Base-by-base conservation (phyloP, 257 asterid species). In the Primulina huaijiensis region DNA sequence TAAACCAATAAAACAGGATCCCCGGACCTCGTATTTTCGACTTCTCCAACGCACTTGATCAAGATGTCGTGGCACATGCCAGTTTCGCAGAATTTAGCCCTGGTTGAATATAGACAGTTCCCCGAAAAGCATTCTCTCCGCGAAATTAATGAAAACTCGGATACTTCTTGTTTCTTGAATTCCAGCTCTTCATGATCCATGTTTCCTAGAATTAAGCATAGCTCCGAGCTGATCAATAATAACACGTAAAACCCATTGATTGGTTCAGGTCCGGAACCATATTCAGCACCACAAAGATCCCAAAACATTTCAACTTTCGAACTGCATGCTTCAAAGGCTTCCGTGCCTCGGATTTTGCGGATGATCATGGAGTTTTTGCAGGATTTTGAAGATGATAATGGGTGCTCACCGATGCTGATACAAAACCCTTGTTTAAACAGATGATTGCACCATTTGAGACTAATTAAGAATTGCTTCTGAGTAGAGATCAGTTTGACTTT, bases 221-320 rank as follows among this genome's bases (percentile, higher is more conserved):
- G 30, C 77, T 83, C 88, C 21, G 92, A 77, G 69, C 86, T 72
- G 8, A 90, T 78, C 17, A 79, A 37, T 43, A 88, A 73, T 61
- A 69, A 64, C 0, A 92, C 71, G 37, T 83, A 84, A 67, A 72
- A 92, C 1, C 89, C 85, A 8, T 64, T n/a, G 20, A 75, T 59
- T 10, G 97, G 97, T 66, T 90, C 97, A 0, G 97, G 96, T 6
- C 97, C 92, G 10, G 78, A 8, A 0, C 64, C 83, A 35, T 81
- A 92, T 20, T 59, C 43, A 0, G 96, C 92, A 4, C 75, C 69
- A 3, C 81, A 76, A 6, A 90, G 83, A 83, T 90, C 98, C 98
- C 98, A 92, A 2, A 77, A 46, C 6, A 88, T 79, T 35, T 85
- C 87, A 12, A 86, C 53, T 56, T 17, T 78, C 68, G 75, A 74